These are phyloP conservation scores for Gomphus bonarii DNA, from an alignment of 1,284 basidiomycete species.

Conservation along the genomic window DNA sequence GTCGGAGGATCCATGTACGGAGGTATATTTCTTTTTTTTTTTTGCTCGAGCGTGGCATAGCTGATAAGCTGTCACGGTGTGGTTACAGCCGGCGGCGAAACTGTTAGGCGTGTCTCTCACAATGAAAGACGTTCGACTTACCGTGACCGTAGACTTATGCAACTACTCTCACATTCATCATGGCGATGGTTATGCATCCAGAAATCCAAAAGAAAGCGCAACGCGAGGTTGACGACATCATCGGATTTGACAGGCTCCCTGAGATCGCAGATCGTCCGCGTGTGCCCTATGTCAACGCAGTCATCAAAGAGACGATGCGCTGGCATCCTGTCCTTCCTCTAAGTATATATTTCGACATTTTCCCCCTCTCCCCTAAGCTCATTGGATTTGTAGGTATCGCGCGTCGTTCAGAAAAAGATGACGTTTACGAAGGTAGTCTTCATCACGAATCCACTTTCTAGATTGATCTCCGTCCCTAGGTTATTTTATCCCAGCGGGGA, in stretches of 20 bases:
- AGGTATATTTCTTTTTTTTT: not conserved
- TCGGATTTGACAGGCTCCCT: conserved; percentile 16
- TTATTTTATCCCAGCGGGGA: conserved; percentile 7
- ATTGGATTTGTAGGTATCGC: not conserved
- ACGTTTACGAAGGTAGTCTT: not conserved
- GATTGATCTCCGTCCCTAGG: not conserved
- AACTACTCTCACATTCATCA: conserved; percentile 15
- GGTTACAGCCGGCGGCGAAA: not conserved
- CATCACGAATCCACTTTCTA: too few species aligned
- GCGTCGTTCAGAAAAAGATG: not conserved
- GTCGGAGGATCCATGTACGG: not conserved
- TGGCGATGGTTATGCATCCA: conserved; percentile 19
- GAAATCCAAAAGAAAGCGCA: conserved; percentile 16
- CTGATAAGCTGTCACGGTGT: too few species aligned
- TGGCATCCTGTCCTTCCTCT: conserved; percentile 12
- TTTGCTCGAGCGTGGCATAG: not conserved
- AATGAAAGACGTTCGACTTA: not conserved
- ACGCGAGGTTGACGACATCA: conserved; percentile 17
- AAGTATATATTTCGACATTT: not conserved
- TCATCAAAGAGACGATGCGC: conserved; percentile 18
- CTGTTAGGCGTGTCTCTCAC: not conserved
- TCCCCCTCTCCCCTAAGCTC: not conserved
- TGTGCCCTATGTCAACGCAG: conserved; percentile 16
- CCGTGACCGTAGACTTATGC: not conserved
- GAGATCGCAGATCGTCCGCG: conserved; percentile 9